A percentile compares a stretch with the other conserved stretches of the same genome.
phyloP scores from a whole-genome alignment of 495 filamentous ascomycete genomes.

The Aspergillus bridgeri region DNA sequence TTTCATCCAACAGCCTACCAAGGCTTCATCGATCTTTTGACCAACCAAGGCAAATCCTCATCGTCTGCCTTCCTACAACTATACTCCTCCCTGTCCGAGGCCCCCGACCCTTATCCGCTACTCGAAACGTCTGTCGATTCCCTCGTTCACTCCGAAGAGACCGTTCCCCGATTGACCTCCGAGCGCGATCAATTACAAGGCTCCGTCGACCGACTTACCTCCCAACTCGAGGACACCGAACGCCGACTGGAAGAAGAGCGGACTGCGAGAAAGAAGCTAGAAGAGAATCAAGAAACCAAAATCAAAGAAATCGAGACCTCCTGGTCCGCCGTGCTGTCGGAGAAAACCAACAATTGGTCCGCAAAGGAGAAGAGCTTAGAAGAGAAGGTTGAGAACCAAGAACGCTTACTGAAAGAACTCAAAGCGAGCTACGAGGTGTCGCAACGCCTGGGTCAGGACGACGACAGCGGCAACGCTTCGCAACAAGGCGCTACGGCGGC shows the following conservation, averaged over 20 bases:
- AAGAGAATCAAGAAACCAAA: constrained; percentile 69
- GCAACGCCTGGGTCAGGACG: constrained; percentile 73
- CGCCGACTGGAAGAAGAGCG: constrained; percentile 70
- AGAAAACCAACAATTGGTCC: constrained; percentile 95
- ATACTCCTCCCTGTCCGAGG: constrained; percentile 91
- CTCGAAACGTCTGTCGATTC: constrained; percentile 96
- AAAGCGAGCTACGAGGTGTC: constrained; percentile 98
- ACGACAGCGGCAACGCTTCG: constrained; percentile 56
- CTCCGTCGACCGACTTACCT: constrained; percentile 74
- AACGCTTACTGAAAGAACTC: constrained; percentile 85
- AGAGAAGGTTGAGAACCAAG: constrained; percentile 92
- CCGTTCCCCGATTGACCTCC: constrained; percentile 75
- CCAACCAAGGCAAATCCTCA: constrained; percentile 88
- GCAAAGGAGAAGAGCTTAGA: constrained; percentile 89
- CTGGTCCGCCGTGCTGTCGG: constrained; percentile 86
- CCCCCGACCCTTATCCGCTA: constrained; percentile 92
- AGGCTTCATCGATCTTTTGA: constrained; percentile 91
- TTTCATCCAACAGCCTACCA: constrained; percentile 70
- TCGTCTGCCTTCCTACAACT: constrained; percentile 87
- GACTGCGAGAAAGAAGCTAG: constrained; percentile 64
- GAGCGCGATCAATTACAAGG: constrained; percentile 86
- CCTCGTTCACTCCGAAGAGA: constrained; percentile 84
- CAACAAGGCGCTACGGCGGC: constrained; percentile 70
- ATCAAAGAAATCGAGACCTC: constrained; percentile 85
- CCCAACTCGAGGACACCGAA: constrained; percentile 87